Percentiles rank a stretch among this genome's conserved stretches.
phyloP scores from a whole-genome alignment of 345 rosid species.

The Eucalyptus tenuipes region DNA sequence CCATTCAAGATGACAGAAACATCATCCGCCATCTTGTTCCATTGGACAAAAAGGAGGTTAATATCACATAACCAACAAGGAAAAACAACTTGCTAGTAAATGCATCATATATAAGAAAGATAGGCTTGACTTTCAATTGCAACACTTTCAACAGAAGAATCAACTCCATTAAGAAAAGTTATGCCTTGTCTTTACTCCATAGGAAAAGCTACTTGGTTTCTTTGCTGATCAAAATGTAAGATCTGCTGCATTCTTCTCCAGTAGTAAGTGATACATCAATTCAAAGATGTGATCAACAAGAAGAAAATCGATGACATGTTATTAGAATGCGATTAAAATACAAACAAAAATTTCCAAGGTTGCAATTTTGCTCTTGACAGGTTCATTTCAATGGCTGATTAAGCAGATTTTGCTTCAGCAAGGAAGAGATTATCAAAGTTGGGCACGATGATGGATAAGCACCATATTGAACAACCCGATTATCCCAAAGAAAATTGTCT shows the following conservation, averaged over 20 bases:
- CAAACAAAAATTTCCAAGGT: background rate
- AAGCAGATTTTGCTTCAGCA: background rate
- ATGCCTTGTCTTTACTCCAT: background rate
- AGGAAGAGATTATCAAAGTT: background rate
- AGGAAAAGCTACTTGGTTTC: background rate
- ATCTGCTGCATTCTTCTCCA: background rate
- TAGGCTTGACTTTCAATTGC: background rate
- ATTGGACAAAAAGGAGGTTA: background rate
- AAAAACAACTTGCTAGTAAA: background rate
- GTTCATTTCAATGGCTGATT: background rate
- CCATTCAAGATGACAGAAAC: slow-evolving; percentile 46
- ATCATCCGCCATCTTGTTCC: slow-evolving; percentile 67
- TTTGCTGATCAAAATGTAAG: background rate
- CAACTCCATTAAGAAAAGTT: background rate
- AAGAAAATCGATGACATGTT: background rate
- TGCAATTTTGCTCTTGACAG: background rate
- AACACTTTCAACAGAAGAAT: background rate
- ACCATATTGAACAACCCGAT: background rate
- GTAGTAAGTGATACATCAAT: background rate
- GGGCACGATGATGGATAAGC: background rate
- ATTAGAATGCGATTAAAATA: background rate
- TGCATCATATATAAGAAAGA: background rate
- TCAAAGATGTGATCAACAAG: background rate
- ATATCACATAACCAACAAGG: background rate
- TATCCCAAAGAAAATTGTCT: background rate